Evolutionary conservation across 2,329 filamentous ascomycete species (phyloP), one percentile per base, ranked within the genome.

Genomic region (Claviceps sp.): DNA sequence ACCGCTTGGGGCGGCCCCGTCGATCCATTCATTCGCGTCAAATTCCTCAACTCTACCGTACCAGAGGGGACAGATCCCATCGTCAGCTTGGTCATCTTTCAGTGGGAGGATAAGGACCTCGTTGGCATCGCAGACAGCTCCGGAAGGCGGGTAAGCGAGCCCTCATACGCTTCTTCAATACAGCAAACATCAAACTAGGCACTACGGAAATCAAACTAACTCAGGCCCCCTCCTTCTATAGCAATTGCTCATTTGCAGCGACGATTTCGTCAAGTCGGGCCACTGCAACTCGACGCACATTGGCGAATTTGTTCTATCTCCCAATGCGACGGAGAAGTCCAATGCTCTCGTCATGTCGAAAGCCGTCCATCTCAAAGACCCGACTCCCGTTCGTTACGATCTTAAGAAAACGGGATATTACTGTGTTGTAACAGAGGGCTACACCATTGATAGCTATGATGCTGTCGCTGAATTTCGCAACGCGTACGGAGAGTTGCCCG

Each of bases 331-430:
- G 43, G 77, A 85, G 38, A 71, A 77, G 47, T 87, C 89, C 30
- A 78, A 77, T 54, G 87, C 79, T 58, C 68, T 84, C 48, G 87
- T 98, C 59, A 73, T 87, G 58, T 91, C 89, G 55, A 75, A 86
- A 66, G 88, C 89, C 10, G 74, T 97, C 54, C 82, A 95, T 64
- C 75, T 97, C 50, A 91, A 89, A 57, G 74, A 87, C 52, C 77
- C 87, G 1, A 73, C 76, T 11, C 75, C 82, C 2, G 80, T 95
- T 65, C 87, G 89, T 56, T 98, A 97, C 65, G 75, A 80, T 5
- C 83, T 96, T 60, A 84, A 84, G 62, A 89, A 88, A 68, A 98
- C 93, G 0, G 93, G 93, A 30, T 98, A 96, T 70, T 98, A 95
- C 68, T 98, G 93, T 62, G 84, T 98, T 54, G 81, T 87, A 50